Evolutionary conservation across 2,329 filamentous ascomycete genomes (phyloP), one percentile per base, ranked within the genome.

Genomic region (Penicillium sclerotigenum): DNA sequence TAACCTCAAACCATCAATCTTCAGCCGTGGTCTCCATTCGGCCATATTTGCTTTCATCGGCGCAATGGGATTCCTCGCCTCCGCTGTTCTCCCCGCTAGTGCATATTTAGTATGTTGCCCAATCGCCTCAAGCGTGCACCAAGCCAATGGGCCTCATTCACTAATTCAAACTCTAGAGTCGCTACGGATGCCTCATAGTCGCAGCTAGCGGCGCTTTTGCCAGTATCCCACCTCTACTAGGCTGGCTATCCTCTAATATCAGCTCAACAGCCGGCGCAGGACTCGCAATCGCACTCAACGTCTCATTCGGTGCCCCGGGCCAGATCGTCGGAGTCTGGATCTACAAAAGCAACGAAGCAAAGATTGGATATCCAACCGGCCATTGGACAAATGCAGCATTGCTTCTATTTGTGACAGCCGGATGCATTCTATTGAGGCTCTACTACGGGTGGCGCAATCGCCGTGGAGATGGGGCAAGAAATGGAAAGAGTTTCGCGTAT

Each of bases 311-410:
- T 0, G 87, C 86, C 0, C 79, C 87, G 0, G 87, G 87, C 0
- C 87, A 90, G 70, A 90, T 90, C 38, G 81, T 84, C 0, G 87
- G 87, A 0, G 85, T 89, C 1, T 90, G 86, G 86, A 89, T 89
- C 59, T 90, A 89, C 73, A 87, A 87, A 66, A 77, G 82, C 1
- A 73, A 81, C 11, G 85, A 90, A 70, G 81, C 79, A 18, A 69
- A 74, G 22, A 72, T 63, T 10, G 87, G 87, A 0, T 90, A 88
- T 68, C 86, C 86, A 0, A 89, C 86, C 0, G 87, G 87, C 0
- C 87, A 90, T 66, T 88, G 84, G 83, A 81, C 80, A 5, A 87
- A 88, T 67, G 84, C 83, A 2, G 84, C 74, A 11, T 70, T 87
- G 61, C 65, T 87, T 38, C 74, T 87, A 13, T 80, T 86, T 57